Conservation (phyloP, 306 rosid genomes). For the Casuarina equisetifolia region DNA sequence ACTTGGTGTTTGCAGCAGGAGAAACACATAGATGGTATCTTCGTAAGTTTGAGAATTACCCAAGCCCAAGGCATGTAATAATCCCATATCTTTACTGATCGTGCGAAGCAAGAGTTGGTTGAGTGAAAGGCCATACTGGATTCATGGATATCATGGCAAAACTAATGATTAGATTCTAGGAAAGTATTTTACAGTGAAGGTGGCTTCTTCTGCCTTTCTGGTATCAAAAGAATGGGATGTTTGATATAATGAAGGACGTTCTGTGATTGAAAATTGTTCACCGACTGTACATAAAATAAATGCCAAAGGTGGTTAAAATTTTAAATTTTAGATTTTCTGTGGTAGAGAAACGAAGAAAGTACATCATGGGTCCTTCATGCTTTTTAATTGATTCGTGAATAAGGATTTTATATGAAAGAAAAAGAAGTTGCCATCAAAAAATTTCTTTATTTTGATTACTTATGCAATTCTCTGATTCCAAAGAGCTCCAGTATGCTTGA, state of each 20-base stretch:
- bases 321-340: too few relatives aligned
- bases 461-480: background rate
- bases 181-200: background rate
- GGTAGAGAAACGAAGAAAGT: too few relatives aligned
- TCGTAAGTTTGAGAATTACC: conserved; percentile 75
- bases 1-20: conserved; percentile 68
- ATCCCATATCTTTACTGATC: conserved; percentile 59
- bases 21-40: conserved; percentile 87
- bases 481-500: background rate
- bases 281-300: too few relatives aligned
- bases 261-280: too few relatives aligned
- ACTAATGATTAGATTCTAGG: background rate
- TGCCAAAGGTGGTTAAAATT: too few relatives aligned
- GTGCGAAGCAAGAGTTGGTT: conserved; percentile 1
- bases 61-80: conserved; percentile 52
- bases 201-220: background rate
- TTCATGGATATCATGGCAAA: background rate
- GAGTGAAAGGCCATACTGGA: background rate
- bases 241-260: too few relatives aligned
- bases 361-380: too few relatives aligned
- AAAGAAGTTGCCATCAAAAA: too few relatives aligned
- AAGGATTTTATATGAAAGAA: too few relatives aligned
- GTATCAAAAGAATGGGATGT: background rate
- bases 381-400: too few relatives aligned
- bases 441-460: too few relatives aligned